Percentiles rank a stretch among this genome's conserved stretches.
Evolutionary conservation across 2,329 filamentous ascomycete species (phyloP).

Genomic region (Niveomyces coronatus): DNA sequence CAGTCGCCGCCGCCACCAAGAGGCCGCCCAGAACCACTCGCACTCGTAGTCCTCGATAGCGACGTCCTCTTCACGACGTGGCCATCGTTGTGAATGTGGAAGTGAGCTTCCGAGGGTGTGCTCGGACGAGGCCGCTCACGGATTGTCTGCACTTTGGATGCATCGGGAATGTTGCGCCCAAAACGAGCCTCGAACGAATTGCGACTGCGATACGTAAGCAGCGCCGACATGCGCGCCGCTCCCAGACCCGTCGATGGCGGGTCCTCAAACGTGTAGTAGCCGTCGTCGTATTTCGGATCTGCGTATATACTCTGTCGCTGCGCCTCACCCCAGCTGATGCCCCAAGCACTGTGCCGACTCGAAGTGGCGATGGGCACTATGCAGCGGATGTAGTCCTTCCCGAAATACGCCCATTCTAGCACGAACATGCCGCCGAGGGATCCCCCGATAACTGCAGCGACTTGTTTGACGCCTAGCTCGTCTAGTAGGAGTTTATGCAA

Average conservation of each 20-base stretch:
- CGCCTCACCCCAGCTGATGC: constrained; percentile 83
- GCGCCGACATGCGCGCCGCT: constrained; percentile 90
- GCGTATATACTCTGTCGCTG: constrained; percentile 92
- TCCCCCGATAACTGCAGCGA: constrained; percentile 71
- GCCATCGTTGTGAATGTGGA: constrained; percentile 75
- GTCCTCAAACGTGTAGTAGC: constrained; percentile 83
- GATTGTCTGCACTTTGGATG: constrained; percentile 73
- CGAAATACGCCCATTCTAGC: constrained; percentile 87
- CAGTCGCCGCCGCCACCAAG: constrained; percentile 20
- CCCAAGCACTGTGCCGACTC: constrained; percentile 77
- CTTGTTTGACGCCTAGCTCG: constrained; percentile 66
- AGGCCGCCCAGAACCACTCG: constrained; percentile 13
- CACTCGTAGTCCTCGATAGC: constrained; percentile 38
- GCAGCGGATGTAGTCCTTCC: constrained; percentile 70
- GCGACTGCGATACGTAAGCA: constrained; percentile 90
- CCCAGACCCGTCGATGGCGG: constrained; percentile 80
- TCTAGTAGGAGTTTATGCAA: constrained; percentile 73
- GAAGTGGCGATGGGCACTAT: constrained; percentile 81
- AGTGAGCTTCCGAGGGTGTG: constrained; percentile 61
- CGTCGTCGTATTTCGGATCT: constrained; percentile 96
- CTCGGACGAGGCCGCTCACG: constrained; percentile 51
- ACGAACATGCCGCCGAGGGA: constrained; percentile 86
- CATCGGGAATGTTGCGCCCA: constrained; percentile 83
- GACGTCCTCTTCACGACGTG: constrained; percentile 51
- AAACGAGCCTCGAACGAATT: constrained; percentile 96